Percentiles rank a stretch among this genome's conserved stretches.
Evolutionary conservation across 2,329 filamentous ascomycete species (phyloP).

Genomic region (Cytospora schulzeri): DNA sequence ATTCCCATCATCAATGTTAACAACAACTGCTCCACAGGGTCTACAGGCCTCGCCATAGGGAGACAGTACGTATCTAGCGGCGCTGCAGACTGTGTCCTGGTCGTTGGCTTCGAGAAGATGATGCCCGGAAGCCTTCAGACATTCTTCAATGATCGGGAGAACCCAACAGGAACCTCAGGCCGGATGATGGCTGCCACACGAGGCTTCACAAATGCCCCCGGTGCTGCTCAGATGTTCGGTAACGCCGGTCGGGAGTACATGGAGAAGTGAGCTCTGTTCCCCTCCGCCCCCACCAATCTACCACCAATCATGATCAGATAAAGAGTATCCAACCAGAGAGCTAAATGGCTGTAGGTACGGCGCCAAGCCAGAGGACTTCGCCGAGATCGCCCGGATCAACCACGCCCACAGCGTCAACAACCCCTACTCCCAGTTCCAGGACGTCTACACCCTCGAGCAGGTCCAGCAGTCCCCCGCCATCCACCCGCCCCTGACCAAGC

Average conservation of each 20-base stretch:
- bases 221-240: constrained; percentile 91
- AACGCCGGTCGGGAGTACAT: constrained; percentile 95
- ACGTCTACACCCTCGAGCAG: constrained; percentile 87
- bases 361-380: constrained; percentile 83
- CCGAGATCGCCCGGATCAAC: constrained; percentile 90
- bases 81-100: constrained; percentile 83
- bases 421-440: constrained; percentile 96
- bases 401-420: constrained; percentile 90
- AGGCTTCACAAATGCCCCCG: constrained; percentile 79
- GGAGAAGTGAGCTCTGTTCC: constrained; percentile 73
- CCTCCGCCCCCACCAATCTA: too few relatives aligned
- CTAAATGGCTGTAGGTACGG: constrained; percentile 63
- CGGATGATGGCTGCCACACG: constrained; percentile 83
- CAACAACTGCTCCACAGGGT: constrained; percentile 98
- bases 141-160: constrained; percentile 83
- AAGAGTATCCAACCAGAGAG: not conserved
- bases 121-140: constrained; percentile 82
- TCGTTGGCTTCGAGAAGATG: constrained; percentile 99
- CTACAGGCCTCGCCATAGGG: constrained; percentile 83
- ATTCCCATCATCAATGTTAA: constrained; percentile 98
- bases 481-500: constrained; percentile 85
- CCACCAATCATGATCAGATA: not conserved
- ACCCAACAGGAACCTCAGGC: constrained; percentile 71
- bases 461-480: constrained; percentile 76
- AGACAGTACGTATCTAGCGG: constrained; percentile 78